These are phyloP conservation scores for Piper betle DNA, from an alignment of 164 flowering plant genomes.

Conservation along the genomic window DNA sequence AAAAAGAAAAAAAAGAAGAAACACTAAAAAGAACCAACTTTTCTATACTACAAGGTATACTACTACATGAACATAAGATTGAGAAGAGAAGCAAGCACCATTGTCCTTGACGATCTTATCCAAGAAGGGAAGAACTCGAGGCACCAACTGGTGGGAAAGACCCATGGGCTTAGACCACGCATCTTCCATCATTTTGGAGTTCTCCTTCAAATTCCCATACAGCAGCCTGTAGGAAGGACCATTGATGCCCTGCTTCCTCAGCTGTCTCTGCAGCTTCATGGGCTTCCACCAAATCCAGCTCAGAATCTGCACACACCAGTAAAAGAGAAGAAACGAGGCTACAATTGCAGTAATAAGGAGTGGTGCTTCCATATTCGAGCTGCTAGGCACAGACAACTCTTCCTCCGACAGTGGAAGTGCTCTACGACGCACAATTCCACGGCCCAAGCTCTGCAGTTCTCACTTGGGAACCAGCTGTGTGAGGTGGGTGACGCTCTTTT, in stretches of 20 bases:
- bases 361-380: not conserved
- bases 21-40: not conserved
- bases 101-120: not conserved
- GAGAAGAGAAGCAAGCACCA: not conserved
- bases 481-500: no score
- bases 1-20: not conserved
- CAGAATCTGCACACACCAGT: not conserved
- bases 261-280: conserved; percentile 1
- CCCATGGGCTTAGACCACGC: conserved; percentile 11
- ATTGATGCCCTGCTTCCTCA: conserved; percentile 9
- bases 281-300: conserved; percentile 9
- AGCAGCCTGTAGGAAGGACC: conserved; percentile 6
- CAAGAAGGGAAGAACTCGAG: conserved; percentile 14
- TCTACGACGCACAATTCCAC: no score
- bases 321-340: not conserved
- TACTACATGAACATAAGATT: not conserved
- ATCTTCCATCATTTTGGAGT: not conserved
- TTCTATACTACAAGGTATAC: not conserved
- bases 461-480: no score
- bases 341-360: not conserved
- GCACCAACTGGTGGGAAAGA: conserved; percentile 9
- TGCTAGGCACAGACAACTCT: not conserved
- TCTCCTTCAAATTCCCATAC: conserved; percentile 6
- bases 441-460: no score
- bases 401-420: no score